A percentile compares a stretch with the other conserved stretches of the same genome.
Conservation (phyloP, 768 basidiomycete species). For the Flagelloscypha sp. region DNA sequence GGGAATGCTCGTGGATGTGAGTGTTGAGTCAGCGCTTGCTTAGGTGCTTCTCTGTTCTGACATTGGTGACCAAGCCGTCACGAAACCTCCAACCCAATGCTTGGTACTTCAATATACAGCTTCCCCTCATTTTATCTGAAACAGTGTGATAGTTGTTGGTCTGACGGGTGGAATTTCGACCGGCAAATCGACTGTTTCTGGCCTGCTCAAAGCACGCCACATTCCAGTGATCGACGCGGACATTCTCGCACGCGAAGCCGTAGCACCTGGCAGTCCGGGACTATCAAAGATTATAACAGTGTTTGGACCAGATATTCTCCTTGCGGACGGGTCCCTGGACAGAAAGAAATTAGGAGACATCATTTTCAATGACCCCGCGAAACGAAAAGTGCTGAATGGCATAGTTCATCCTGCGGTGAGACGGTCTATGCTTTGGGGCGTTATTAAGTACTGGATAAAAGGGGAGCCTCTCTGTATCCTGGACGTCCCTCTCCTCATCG, state of each 20-base stretch:
- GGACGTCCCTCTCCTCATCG: slow-evolving; percentile 89
- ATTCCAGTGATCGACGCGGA: slow-evolving; percentile 94
- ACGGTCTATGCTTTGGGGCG: slow-evolving; percentile 60
- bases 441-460: slow-evolving; percentile 63
- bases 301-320: slow-evolving; percentile 68
- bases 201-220: slow-evolving; percentile 51
- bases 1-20: no score
- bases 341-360: slow-evolving; percentile 76
- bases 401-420: slow-evolving; percentile 93
- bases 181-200: slow-evolving; percentile 90
- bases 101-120: no score
- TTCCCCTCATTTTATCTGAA: no score
- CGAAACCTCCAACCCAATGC: no score
- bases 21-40: no score
- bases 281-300: slow-evolving; percentile 55
- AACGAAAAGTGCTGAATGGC: slow-evolving; percentile 66
- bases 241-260: slow-evolving; percentile 76
- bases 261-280: slow-evolving; percentile 73
- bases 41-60: no score
- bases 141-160: slow-evolving; percentile 91
- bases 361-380: slow-evolving; percentile 70
- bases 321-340: slow-evolving; percentile 65
- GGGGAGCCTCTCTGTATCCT: slow-evolving; percentile 77
- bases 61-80: no score
- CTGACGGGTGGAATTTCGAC: slow-evolving; percentile 96